Evolutionary conservation across 2,329 filamentous ascomycete genomes (phyloP), one percentile per base, ranked within the genome.

Genomic region (Fusarium luffae): DNA sequence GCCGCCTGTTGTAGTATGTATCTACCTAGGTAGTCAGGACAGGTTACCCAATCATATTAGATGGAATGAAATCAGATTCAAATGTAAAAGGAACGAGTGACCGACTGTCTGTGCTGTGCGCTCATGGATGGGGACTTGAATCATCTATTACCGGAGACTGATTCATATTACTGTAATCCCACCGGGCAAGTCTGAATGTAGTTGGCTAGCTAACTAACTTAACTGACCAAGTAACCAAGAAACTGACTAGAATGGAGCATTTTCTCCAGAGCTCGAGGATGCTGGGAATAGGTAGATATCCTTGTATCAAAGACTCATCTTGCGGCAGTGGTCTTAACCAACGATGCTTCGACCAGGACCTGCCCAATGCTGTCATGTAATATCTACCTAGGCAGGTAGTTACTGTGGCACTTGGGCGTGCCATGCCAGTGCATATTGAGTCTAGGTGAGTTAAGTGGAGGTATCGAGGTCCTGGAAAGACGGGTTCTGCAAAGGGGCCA

Each of bases 401-500:
- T 25, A 21, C 16, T 40, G 40, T 19, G 14, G 32, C 18, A 42
- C 40, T 50, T 41, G 21, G 13, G 41, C 46, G 54, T 46, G 43
- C 27, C 34, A 27, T 51, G 23, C 47, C 27, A 59, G 46, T 47
- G 50, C 47, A 68, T 30, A 60, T 42, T 52, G 52, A 66, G 54
- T 43, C 54, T 57, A 66, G 58, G 51, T 43, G 63, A 57, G 14
- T 28, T 11, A 21, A 57, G 58, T 58, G 63, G 50, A 70, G 50
- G 21, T 48, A 16, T 58, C 58, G 47, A 70, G 50, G 25, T 46
- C 21, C 50, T 21, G 52, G 58, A 46, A 46, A 50, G 63, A 61
- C 51, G 54, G 64, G 34, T 37, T 51, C 61, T 61, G 55, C 52
- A 57, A 57, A 63, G 52, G 69, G 59, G 58, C 48, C 40, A 23